phyloP scores from a whole-genome alignment of 148 eudicot genomes.

The Limonium bicolor region DNA sequence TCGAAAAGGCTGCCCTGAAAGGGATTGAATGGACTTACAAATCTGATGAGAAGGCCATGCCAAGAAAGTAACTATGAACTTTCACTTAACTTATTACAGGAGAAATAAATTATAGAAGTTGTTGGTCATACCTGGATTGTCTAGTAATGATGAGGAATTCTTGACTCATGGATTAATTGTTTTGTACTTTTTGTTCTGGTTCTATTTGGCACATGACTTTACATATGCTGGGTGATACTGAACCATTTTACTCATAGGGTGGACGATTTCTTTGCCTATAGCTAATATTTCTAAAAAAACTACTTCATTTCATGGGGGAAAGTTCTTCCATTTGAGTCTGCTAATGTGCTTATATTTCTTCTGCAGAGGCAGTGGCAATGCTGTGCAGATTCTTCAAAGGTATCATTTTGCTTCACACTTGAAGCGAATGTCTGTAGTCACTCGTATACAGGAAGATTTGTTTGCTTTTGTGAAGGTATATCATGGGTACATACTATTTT shows the following conservation, averaged over 20 bases:
- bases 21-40: slow-evolving; percentile 94
- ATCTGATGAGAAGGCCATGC: slow-evolving; percentile 97
- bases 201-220: too few relatives aligned
- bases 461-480: slow-evolving; percentile 83
- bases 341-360: too few relatives aligned
- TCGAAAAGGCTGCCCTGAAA: slow-evolving; percentile 93
- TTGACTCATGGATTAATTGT: not conserved
- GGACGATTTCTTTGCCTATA: too few relatives aligned
- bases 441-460: slow-evolving; percentile 80
- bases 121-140: not conserved
- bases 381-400: slow-evolving; percentile 92
- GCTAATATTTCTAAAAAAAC: too few relatives aligned
- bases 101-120: not conserved
- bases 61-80: slow-evolving; percentile 96
- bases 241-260: too few relatives aligned
- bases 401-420: slow-evolving; percentile 94
- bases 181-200: not conserved
- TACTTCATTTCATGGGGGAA: too few relatives aligned
- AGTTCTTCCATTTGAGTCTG: too few relatives aligned
- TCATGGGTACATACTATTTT: not conserved
- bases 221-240: too few relatives aligned
- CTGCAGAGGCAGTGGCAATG: slow-evolving; percentile 65
- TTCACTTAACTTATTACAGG: not conserved
- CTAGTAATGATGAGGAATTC: not conserved
- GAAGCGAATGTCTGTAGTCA: slow-evolving; percentile 93